Base-by-base conservation (phyloP, 768 basidiomycete genomes). In the Pulveroboletus sp. region DNA sequence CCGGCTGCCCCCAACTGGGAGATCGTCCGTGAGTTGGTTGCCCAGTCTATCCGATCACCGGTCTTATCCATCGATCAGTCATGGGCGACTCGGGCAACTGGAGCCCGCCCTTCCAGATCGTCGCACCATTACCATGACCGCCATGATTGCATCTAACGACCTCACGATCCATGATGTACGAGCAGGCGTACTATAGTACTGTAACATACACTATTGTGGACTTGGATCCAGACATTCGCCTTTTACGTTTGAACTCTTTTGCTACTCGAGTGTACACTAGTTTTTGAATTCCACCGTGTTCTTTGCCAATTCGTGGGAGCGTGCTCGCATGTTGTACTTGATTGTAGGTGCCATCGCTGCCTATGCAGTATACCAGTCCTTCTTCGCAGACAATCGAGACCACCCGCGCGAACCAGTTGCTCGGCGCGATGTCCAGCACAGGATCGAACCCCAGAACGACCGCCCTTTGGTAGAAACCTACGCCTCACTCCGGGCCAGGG, bases 401-500 rank as follows among this genome's bases (percentile, higher is more conserved):
- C 47, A 6, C 41, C 1, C 40, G 5, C 44, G 12, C 10, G 20
- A 37, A 23, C 48, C 19, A 1, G 43, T 37, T 40, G 43, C 5
- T 41, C 46, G 37, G 32, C 31, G 14, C 21, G 49, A 57, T 39
- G 55, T 52, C 10, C 60, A 48, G 17, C 16, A 29, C 51, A 42
- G 19, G 24, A 21, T 44, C 41, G 48, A 50, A 19, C 19, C 44
- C 36, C 37, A 32, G 31, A 35, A 2, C 13, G 47, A 46, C 17
- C 4, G 6, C 21, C 29, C 24, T 9, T 36, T 44, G 11, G 39
- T 17, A 40, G 50, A 53, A 46, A 16, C 82, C 50, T 91, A 90
- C 58, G 65, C 72, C 25, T 69, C 73, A 27, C 75, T 97, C 25
- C 80, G 95, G 21, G 79, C 79, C 45, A 75, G 75, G 45, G 95